Evolutionary conservation across 2,329 filamentous ascomycete genomes (phyloP), one percentile per base, ranked within the genome.

Genomic region (Xylariaceae sp.): DNA sequence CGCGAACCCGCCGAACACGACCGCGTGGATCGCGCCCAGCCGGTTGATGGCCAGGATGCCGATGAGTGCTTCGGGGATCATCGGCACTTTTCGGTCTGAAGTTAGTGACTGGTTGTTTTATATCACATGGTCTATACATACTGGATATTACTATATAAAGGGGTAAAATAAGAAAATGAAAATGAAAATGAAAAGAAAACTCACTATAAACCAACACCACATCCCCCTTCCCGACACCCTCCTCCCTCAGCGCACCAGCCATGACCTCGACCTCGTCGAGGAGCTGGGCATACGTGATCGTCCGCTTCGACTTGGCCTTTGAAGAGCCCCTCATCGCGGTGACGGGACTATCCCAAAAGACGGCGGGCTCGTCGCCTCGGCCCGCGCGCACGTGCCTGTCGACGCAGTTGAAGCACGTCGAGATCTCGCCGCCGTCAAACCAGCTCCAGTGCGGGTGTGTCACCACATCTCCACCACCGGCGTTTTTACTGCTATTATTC

Each of bases 1-100:
- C 0, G 87, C 88, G 59, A 97, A 97, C 0, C 90, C 89, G 29
- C 90, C 90, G 62, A 96, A 96, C 3, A 97, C 90, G 4, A 94
- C 87, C 3, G 86, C 81, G 59, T 97, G 90, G 36, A 96, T 79
- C 12, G 88, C 90, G 9, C 89, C 90, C 1, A 96, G 70, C 8
- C 88, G 78, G 44, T 80, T 80, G 43, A 85, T 77, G 16, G 90
- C 88, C 3, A 96, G 76, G 48, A 92, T 88, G 8, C 85, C 89
- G 46, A 94, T 79, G n/a, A 95, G 61, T 2, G 88, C 85, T 0
- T 87, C 82, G 1, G 90, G 89, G 30, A 96, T 87, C 89, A 96
- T 96, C 38, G 89, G 89, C 89, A 96, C 83, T 30, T 7, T 15
- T 8, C 41, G 37, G 24, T 47, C n/a, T n/a, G n/a, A n/a, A n/a